phyloP scores from a whole-genome alignment of 805 yeast species.

The Maudiozyma turicensis region DNA sequence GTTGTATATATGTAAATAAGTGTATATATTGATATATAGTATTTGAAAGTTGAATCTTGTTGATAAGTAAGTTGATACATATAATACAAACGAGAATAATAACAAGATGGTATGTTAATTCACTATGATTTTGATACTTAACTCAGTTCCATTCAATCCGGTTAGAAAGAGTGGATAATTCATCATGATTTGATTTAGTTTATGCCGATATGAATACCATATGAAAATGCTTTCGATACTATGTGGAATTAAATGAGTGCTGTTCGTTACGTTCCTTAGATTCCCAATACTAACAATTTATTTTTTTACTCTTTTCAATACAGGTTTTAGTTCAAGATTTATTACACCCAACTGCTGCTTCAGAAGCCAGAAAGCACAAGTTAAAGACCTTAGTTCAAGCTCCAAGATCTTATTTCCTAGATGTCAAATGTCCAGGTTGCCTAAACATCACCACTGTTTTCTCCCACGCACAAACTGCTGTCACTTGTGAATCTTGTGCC shows the following conservation, averaged over 20 bases:
- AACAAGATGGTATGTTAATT: not conserved
- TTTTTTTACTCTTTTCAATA: not conserved
- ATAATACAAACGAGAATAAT: not conserved
- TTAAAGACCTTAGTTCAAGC: conserved; percentile 93
- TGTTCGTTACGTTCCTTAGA: not conserved
- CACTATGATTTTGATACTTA: not conserved
- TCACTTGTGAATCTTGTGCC: conserved; percentile 97
- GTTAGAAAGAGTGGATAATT: too few relatives aligned
- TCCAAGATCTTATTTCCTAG: conserved; percentile 99
- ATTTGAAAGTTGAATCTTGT: too few relatives aligned
- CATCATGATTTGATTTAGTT: too few relatives aligned
- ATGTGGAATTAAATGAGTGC: too few relatives aligned
- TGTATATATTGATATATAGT: too few relatives aligned
- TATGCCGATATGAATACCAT: too few relatives aligned
- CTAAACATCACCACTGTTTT: conserved; percentile 97
- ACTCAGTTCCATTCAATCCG: too few relatives aligned
- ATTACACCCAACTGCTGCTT: conserved; percentile 93
- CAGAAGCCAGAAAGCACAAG: conserved; percentile 96
- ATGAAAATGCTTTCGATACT: too few relatives aligned
- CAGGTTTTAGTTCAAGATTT: conserved; percentile 98
- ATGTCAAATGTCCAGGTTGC: conserved; percentile 99
- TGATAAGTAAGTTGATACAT: not conserved
- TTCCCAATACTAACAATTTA: not conserved
- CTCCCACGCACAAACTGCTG: conserved; percentile 99
- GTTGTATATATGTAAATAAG: too few relatives aligned